phyloP scores from a whole-genome alignment of 176 grass and related monocot species.

The Oryza brachyantha region DNA sequence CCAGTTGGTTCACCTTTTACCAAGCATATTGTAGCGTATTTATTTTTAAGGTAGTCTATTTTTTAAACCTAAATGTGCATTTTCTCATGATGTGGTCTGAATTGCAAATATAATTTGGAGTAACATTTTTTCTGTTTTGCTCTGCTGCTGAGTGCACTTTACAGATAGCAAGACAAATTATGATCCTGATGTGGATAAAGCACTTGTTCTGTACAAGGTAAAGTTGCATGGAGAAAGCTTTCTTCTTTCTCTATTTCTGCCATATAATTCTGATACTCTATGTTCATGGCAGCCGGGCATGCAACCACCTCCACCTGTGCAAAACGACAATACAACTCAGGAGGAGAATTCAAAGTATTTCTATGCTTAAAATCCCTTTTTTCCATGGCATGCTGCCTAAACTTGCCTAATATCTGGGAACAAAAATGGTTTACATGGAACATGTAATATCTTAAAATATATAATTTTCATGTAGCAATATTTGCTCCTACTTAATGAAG shows the following conservation, averaged over 20 bases:
- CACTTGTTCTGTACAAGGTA: slow-evolving; percentile 90
- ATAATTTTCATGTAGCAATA: neutral
- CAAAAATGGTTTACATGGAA: slow-evolving; percentile 14
- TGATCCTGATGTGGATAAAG: slow-evolving; percentile 58
- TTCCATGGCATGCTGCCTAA: neutral
- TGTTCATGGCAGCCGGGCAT: slow-evolving; percentile 57
- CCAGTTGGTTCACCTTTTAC: slow-evolving; percentile 5
- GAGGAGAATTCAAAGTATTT: slow-evolving; percentile 95
- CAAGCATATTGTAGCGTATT: too few relatives aligned
- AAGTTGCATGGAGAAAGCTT: slow-evolving; percentile 34
- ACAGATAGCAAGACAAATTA: slow-evolving; percentile 33
- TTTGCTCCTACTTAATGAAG: neutral
- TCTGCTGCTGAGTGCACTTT: slow-evolving; percentile 11
- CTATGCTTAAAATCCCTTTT: slow-evolving; percentile 9
- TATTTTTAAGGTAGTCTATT: too few relatives aligned
- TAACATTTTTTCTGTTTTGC: neutral
- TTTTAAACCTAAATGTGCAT: too few relatives aligned
- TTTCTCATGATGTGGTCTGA: neutral
- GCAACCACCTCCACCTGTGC: slow-evolving; percentile 45
- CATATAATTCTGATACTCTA: slow-evolving; percentile 28
- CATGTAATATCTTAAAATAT: neutral
- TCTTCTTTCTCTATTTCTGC: slow-evolving; percentile 5
- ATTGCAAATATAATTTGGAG: neutral
- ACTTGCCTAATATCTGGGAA: neutral
- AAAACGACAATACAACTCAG: slow-evolving; percentile 47